phyloP scores from a whole-genome alignment of 129 eudicot genomes.

The Heracleum sosnowskyi region DNA sequence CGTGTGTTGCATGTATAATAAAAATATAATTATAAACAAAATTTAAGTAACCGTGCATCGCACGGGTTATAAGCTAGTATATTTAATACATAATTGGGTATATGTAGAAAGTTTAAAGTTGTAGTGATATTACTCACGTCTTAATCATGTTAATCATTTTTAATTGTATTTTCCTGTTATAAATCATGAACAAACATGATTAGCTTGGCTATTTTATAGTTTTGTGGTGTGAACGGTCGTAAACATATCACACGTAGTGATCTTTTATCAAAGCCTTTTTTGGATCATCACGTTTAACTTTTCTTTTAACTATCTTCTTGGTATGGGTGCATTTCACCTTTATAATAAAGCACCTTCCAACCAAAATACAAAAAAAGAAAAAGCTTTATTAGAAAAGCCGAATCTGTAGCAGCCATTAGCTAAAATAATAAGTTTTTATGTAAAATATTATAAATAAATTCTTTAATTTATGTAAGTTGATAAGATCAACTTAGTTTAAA shows the following conservation, averaged over 20 bases:
- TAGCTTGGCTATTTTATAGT: background rate
- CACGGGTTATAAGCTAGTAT: no score
- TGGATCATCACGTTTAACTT: conserved; percentile 6
- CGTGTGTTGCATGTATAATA: no score
- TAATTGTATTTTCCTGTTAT: background rate
- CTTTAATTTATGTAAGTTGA: no score
- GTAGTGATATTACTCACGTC: background rate
- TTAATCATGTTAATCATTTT: background rate
- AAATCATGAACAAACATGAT: background rate
- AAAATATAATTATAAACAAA: no score
- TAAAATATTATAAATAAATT: no score
- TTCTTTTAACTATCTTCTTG: conserved; percentile 13
- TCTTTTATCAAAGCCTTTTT: background rate
- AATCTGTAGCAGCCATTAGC: background rate
- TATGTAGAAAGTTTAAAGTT: background rate
- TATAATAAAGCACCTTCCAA: background rate
- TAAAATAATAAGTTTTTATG: no score
- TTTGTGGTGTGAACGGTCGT: conserved; percentile 1
- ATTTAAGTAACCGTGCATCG: no score
- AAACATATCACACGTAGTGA: background rate
- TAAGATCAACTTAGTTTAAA: no score
- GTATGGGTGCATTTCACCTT: conserved; percentile 6
- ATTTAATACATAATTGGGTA: background rate
- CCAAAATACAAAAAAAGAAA: background rate
- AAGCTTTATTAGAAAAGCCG: conserved; percentile 2